Evolutionary conservation across 805 yeast species (phyloP).

Genomic region (Debaryomyces tyrocola): DNA sequence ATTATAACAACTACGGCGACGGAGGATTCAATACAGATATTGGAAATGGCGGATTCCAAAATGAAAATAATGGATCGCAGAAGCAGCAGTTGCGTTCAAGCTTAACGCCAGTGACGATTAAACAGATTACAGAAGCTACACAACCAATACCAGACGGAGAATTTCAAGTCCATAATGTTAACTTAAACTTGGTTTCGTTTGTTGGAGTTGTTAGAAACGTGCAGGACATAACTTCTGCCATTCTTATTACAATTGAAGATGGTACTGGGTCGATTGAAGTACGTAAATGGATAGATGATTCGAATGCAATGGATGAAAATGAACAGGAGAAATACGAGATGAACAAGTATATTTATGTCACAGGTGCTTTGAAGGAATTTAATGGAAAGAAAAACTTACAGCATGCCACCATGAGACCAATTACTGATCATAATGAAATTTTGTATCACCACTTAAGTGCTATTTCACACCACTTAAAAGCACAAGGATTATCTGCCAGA

Average conservation of each 20-base stretch:
- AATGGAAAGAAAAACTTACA: conserved; percentile 64
- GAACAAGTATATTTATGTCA: conserved; percentile 61
- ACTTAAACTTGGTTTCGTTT: conserved; percentile 60
- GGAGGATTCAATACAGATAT: conserved; percentile 23
- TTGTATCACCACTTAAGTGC: conserved; percentile 68
- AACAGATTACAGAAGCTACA: conserved; percentile 62
- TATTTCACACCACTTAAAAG: conserved; percentile 53
- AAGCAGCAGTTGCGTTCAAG: conserved; percentile 24
- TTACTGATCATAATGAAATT: conserved; percentile 67
- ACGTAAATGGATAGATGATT: conserved; percentile 56
- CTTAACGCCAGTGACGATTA: conserved; percentile 68
- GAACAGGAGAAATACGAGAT: conserved; percentile 36
- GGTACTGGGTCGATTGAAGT: conserved; percentile 68
- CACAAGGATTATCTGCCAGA: conserved; percentile 46
- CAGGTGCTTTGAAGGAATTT: conserved; percentile 52
- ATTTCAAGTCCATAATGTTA: conserved; percentile 57
- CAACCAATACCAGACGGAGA: conserved; percentile 70
- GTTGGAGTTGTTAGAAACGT: conserved; percentile 72
- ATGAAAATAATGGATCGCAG: conserved; percentile 20
- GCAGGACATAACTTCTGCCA: conserved; percentile 55
- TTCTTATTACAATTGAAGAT: conserved; percentile 66
- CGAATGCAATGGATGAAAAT: conserved; percentile 27
- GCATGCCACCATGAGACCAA: conserved; percentile 56
- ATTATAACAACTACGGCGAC: conserved; percentile 16
- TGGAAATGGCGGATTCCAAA: conserved; percentile 20